phyloP scores from a whole-genome alignment of 352 stramenopile species.

The Pythium oligandrum region DNA sequence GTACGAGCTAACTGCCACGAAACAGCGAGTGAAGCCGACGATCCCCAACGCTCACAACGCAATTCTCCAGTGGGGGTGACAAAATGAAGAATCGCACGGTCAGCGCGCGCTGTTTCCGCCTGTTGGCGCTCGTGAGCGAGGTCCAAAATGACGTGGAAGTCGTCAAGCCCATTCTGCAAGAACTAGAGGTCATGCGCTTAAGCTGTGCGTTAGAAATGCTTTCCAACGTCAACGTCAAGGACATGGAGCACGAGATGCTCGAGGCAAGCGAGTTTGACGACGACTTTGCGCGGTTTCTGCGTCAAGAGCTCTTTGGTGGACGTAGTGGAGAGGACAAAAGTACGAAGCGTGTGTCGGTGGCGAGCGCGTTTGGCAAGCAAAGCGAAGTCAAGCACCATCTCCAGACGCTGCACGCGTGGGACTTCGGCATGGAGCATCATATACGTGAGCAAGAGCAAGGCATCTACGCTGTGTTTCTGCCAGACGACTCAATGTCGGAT shows the following conservation, averaged over 20 bases:
- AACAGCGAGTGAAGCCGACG: too few species aligned
- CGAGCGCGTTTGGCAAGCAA: slow-evolving; percentile 63
- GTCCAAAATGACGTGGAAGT: slow-evolving; percentile 66
- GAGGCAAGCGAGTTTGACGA: slow-evolving; percentile 55
- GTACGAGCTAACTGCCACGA: too few species aligned
- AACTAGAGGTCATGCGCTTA: slow-evolving; percentile 65
- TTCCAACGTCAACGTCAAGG: slow-evolving; percentile 30
- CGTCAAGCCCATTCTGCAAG: slow-evolving; percentile 60
- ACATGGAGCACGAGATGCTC: slow-evolving; percentile 55
- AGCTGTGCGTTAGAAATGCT: slow-evolving; percentile 49
- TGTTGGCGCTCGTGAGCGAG: slow-evolving; percentile 43
- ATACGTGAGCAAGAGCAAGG: slow-evolving; percentile 41
- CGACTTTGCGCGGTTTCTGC: slow-evolving; percentile 56
- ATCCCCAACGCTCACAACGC: too few species aligned
- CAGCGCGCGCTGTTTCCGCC: slow-evolving; percentile 30
- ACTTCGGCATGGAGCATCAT: slow-evolving; percentile 29
- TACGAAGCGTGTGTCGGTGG: slow-evolving; percentile 22
- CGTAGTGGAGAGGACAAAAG: background rate
- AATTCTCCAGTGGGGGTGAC: too few species aligned
- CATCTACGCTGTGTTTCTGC: slow-evolving; percentile 41
- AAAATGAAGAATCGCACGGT: too few species aligned
- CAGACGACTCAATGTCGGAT: background rate
- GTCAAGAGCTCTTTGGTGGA: slow-evolving; percentile 38
- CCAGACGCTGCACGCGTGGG: slow-evolving; percentile 31
- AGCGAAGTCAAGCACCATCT: slow-evolving; percentile 39